Conservation (phyloP, 257 asterid genomes). For the Linaria vulgaris region DNA sequence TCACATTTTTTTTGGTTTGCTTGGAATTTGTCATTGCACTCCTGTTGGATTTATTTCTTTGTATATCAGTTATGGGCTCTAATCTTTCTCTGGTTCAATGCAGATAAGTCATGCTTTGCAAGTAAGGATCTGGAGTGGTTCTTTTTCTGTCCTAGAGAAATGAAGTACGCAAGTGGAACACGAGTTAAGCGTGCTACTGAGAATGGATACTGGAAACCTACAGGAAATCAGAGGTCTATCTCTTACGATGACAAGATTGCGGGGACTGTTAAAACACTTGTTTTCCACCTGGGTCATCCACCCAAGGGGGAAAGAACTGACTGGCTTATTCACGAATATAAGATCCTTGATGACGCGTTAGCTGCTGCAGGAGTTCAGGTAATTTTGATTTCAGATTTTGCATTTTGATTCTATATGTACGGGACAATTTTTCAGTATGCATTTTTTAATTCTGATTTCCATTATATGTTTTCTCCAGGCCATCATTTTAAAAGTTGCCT, state of each 20-base stretch:
- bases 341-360: conserved; percentile 45
- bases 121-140: conserved; percentile 84
- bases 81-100: background rate
- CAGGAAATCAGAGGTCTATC: conserved; percentile 68
- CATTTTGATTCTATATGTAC: background rate
- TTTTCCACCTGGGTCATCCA: conserved; percentile 75
- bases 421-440: too few species aligned
- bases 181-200: conserved; percentile 84
- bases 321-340: conserved; percentile 81
- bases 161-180: conserved; percentile 68
- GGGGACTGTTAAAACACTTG: conserved; percentile 74
- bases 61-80: background rate
- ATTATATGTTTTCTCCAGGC: too few species aligned
- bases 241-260: conserved; percentile 33
- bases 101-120: conserved; percentile 69
- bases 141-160: conserved; percentile 89
- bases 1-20: too few species aligned
- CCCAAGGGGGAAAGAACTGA: conserved; percentile 75
- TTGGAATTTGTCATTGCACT: too few species aligned
- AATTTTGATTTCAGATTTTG: conserved; percentile 9
- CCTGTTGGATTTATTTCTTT: too few species aligned
- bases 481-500: too few species aligned
- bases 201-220: conserved; percentile 83
- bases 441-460: too few species aligned
- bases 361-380: conserved; percentile 70